These are phyloP conservation scores for Catharanthus roseus DNA, from an alignment of 257 asterid species.

Conservation along the genomic window DNA sequence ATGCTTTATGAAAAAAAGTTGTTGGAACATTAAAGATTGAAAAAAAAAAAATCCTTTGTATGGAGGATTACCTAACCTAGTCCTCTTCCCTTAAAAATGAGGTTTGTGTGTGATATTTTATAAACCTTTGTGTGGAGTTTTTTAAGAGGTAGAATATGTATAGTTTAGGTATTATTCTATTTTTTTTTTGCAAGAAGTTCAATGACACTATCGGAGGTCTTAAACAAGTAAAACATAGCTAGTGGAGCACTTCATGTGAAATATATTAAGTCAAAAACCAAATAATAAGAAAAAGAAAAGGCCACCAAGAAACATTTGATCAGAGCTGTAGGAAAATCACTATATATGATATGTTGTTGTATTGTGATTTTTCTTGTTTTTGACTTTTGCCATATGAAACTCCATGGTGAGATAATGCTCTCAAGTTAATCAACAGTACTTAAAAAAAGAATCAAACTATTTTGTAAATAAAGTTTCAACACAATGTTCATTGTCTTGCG, in stretches of 20 bases:
- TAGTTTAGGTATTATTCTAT: background rate
- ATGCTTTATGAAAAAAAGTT: background rate
- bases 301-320: too few species aligned
- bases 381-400: too few species aligned
- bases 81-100: conserved; percentile 2
- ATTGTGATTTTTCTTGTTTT: too few species aligned
- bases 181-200: background rate
- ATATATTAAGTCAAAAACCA: conserved; percentile 3
- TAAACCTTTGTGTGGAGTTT: background rate
- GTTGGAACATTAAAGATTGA: background rate
- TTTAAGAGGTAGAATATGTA: conserved; percentile 3
- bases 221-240: background rate
- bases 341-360: too few species aligned
- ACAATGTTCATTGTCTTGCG: background rate
- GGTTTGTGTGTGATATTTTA: background rate
- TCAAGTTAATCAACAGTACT: too few species aligned
- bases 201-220: background rate
- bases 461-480: too few species aligned
- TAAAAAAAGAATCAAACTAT: background rate
- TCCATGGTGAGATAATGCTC: background rate
- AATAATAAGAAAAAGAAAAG: background rate
- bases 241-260: conserved; percentile 19
- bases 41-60: conserved; percentile 1
- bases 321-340: too few species aligned
- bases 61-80: conserved; percentile 23